Percentiles rank a stretch among this genome's conserved stretches.
Conservation (phyloP, 108 stramenopile species). For the Hondaea fermentalgiana region DNA sequence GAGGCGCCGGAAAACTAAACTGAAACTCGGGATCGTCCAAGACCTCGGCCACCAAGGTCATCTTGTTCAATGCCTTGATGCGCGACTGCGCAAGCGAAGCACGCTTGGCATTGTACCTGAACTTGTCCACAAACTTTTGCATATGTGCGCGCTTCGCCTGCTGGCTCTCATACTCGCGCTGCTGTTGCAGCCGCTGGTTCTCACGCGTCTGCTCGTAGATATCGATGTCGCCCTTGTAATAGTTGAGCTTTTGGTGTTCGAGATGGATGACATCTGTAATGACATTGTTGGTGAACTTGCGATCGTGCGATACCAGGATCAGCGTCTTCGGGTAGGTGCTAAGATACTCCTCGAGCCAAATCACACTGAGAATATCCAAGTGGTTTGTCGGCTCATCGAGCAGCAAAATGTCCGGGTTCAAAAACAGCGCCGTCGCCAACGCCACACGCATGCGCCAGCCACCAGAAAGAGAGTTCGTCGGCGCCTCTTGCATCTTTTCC, state of each 20-base stretch:
- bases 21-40: slow-evolving; percentile 63
- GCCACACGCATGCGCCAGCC: slow-evolving; percentile 98
- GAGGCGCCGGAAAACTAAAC: slow-evolving; percentile 80
- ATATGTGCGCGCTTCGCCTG: slow-evolving; percentile 85
- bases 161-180: slow-evolving; percentile 82
- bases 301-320: slow-evolving; percentile 88
- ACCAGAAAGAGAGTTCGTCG: slow-evolving; percentile 67
- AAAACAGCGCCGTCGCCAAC: slow-evolving; percentile 86
- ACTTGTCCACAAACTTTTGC: slow-evolving; percentile 97
- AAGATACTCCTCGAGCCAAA: slow-evolving; percentile 80
- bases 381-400: slow-evolving; percentile 66
- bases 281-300: slow-evolving; percentile 85
- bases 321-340: slow-evolving; percentile 72
- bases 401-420: slow-evolving; percentile 66
- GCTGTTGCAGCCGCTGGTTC: slow-evolving; percentile 69
- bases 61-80: slow-evolving; percentile 91
- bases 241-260: slow-evolving; percentile 55
- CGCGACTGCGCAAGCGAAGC: slow-evolving; percentile 88
- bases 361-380: slow-evolving; percentile 81
- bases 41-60: slow-evolving; percentile 66
- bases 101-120: slow-evolving; percentile 85
- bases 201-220: slow-evolving; percentile 72
- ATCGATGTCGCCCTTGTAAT: slow-evolving; percentile 93
- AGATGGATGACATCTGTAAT: slow-evolving; percentile 83
- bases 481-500: slow-evolving; percentile 65